Percentiles rank a stretch among this genome's conserved stretches.
phyloP scores from a whole-genome alignment of 352 stramenopile genomes.

The Blastocystis sp. region DNA sequence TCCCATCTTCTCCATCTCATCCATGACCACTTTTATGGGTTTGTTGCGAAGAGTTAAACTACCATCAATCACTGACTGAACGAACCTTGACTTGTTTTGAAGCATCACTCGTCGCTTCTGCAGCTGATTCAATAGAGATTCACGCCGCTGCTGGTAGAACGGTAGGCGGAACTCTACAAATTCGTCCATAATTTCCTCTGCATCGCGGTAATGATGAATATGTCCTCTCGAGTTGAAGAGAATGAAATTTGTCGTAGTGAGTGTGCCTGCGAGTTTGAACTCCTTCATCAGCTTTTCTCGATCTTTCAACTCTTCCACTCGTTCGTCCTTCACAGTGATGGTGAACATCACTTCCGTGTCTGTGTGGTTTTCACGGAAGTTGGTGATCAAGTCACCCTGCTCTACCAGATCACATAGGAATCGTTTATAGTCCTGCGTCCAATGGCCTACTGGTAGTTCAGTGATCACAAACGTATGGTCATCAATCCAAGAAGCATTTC shows the following conservation, averaged over 20 bases:
- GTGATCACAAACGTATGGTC: conserved; percentile 87
- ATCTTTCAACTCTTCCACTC: conserved; percentile 77
- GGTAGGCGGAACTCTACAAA: conserved; percentile 86
- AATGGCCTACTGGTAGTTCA: conserved; percentile 90
- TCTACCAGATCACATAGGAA: conserved; percentile 84
- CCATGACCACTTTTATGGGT: conserved; percentile 73
- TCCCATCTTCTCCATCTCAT: conserved; percentile 70
- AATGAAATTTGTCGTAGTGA: conserved; percentile 91
- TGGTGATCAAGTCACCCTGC: conserved; percentile 65
- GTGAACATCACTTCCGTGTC: conserved; percentile 80
- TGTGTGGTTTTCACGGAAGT: conserved; percentile 93
- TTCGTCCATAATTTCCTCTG: conserved; percentile 79
- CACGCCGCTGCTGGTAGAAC: conserved; percentile 77
- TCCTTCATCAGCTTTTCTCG: conserved; percentile 64
- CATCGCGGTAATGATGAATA: conserved; percentile 82
- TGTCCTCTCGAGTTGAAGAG: conserved; percentile 83
- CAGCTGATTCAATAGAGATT: conserved; percentile 74
- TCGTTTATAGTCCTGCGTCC: conserved; percentile 97
- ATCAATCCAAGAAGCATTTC: conserved; percentile 73
- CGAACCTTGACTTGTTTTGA: conserved; percentile 90
- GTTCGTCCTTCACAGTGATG: conserved; percentile 69
- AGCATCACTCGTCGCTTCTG: conserved; percentile 78
- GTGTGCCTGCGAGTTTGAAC: conserved; percentile 67
- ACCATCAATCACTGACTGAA: conserved; percentile 86
- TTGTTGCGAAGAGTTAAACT: conserved; percentile 80